Evolutionary conservation across 2,329 filamentous ascomycete genomes (phyloP).

Genomic region (Fusarium annulatum): DNA sequence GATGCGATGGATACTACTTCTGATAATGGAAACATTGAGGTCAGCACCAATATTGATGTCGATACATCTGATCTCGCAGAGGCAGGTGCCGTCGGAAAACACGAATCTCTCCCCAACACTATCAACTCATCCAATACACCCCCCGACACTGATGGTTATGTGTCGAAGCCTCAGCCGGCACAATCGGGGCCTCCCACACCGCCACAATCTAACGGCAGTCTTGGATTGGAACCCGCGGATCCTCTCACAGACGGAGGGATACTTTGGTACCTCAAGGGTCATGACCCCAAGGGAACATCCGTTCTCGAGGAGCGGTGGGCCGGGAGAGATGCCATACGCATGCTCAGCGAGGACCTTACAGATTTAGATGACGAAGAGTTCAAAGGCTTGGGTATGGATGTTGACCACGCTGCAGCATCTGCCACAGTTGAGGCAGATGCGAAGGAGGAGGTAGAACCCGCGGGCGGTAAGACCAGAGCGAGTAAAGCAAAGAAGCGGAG

Average conservation of each 20-base stretch:
- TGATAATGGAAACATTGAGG: slow-evolving; percentile 57
- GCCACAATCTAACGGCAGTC: slow-evolving; percentile 71
- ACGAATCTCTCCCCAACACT: slow-evolving; percentile 37
- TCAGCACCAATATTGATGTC: slow-evolving; percentile 59
- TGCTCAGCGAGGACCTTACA: slow-evolving; percentile 86
- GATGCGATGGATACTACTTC: slow-evolving; percentile 53
- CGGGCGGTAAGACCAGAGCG: slow-evolving; percentile 44
- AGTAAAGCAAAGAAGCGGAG: slow-evolving; percentile 50
- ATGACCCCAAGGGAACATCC: slow-evolving; percentile 83
- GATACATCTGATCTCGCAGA: slow-evolving; percentile 55
- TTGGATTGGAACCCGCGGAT: slow-evolving; percentile 61
- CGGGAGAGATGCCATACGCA: slow-evolving; percentile 72
- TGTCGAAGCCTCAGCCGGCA: slow-evolving; percentile 44
- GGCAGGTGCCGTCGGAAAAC: slow-evolving; percentile 43
- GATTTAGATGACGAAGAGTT: slow-evolving; percentile 94
- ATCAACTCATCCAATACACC: slow-evolving; percentile 55
- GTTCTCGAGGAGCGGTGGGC: slow-evolving; percentile 75
- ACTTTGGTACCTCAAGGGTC: slow-evolving; percentile 87
- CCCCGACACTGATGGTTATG: slow-evolving; percentile 61
- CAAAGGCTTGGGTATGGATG: slow-evolving; percentile 71
- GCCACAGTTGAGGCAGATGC: slow-evolving; percentile 43
- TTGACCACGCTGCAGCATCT: slow-evolving; percentile 56
- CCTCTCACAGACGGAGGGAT: slow-evolving; percentile 79
- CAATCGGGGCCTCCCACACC: slow-evolving; percentile 70
- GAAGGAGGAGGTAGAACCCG: slow-evolving; percentile 35